A percentile compares a stretch with the other conserved stretches of the same genome.
phyloP scores from a whole-genome alignment of 495 filamentous ascomycete species.

The Penicillium fimorum region DNA sequence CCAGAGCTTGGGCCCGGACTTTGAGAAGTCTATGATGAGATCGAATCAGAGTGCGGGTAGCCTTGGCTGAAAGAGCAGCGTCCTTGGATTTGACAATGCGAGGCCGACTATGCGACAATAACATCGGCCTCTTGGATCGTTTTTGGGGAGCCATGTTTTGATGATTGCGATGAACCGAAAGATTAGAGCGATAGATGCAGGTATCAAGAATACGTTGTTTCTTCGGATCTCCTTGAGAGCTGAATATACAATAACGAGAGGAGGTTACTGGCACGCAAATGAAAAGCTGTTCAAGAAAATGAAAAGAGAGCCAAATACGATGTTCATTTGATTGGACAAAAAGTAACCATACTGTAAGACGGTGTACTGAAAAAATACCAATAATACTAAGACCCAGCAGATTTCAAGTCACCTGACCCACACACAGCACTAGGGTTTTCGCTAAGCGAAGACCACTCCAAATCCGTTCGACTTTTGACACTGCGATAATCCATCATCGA shows the following conservation, averaged over 20 bases:
- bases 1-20: slow-evolving; percentile 62
- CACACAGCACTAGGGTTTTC: slow-evolving; percentile 51
- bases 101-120: slow-evolving; percentile 69
- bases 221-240: not conserved
- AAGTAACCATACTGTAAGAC: not conserved
- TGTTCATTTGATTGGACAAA: slow-evolving; percentile 5
- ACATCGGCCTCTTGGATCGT: slow-evolving; percentile 41
- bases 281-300: slow-evolving; percentile 6
- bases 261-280: not conserved
- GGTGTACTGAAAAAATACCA: slow-evolving; percentile 13
- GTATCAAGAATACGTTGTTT: too few species aligned
- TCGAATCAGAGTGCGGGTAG: slow-evolving; percentile 77
- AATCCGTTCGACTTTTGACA: slow-evolving; percentile 43
- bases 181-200: not conserved
- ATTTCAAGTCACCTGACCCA: slow-evolving; percentile 48
- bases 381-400: slow-evolving; percentile 17
- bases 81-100: slow-evolving; percentile 52
- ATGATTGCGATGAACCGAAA: not conserved
- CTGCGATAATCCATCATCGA: slow-evolving; percentile 49
- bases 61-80: slow-evolving; percentile 70
- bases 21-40: slow-evolving; percentile 84
- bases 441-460: slow-evolving; percentile 46
- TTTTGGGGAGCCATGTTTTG: slow-evolving; percentile 27
- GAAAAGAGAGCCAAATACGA: slow-evolving; percentile 2
- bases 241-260: not conserved